Conservation (phyloP, 306 rosid species). For the Trichosanthes cucumerina region DNA sequence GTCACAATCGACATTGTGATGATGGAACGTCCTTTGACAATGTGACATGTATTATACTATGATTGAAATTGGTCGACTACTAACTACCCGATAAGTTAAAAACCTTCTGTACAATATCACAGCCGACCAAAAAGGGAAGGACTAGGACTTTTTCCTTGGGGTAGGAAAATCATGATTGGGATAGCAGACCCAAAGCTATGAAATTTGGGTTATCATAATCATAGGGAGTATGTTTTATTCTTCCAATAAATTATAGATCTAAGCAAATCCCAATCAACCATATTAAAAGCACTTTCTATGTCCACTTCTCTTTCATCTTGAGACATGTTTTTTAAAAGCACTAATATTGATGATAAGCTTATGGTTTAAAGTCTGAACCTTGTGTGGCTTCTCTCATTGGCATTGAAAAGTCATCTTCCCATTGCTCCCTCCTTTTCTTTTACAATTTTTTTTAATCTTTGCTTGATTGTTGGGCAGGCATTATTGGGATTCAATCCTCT, state of each 20-base stretch:
- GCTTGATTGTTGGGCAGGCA: constrained; percentile 34
- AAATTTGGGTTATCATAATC: not conserved
- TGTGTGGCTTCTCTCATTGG: not conserved
- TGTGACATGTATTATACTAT: not conserved
- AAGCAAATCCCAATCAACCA: not conserved
- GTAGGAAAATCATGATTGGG: too few species aligned
- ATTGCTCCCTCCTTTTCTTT: not conserved
- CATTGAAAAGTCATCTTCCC: not conserved
- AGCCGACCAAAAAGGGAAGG: too few species aligned
- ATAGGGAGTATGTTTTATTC: not conserved
- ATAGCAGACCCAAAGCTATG: not conserved
- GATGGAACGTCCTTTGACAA: not conserved
- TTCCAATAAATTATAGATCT: not conserved
- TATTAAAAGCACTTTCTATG: not conserved
- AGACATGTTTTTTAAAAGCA: not conserved
- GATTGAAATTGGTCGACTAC: not conserved
- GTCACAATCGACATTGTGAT: not conserved
- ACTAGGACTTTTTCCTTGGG: too few species aligned
- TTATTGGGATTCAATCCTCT: constrained; percentile 60
- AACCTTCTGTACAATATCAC: too few species aligned
- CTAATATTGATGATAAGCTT: not conserved
- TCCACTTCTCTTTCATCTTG: not conserved
- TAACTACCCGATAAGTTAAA: not conserved
- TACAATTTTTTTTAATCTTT: not conserved
- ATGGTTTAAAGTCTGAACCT: not conserved